Evolutionary conservation across 2,329 filamentous ascomycete genomes (phyloP).

Genomic region (Chalara sp.): DNA sequence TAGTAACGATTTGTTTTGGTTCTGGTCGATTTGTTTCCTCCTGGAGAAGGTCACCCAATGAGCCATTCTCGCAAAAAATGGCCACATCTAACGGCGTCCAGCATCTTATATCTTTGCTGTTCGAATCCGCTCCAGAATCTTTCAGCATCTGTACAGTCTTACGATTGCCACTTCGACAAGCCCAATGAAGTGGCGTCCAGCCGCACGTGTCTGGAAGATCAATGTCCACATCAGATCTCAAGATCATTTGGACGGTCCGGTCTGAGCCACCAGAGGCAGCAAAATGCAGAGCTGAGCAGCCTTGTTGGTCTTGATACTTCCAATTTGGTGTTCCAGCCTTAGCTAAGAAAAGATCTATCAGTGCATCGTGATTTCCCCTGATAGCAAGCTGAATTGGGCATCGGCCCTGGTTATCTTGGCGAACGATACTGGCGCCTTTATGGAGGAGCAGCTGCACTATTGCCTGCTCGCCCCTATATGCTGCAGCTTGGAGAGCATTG

Average conservation of each 20-base stretch:
- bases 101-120: constrained; percentile 2
- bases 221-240: constrained; percentile 3
- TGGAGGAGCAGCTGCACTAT: constrained; percentile 9
- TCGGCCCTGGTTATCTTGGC: constrained; percentile 7
- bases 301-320: constrained; percentile 7
- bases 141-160: constrained; percentile 4
- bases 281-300: constrained; percentile 6
- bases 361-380: constrained; percentile 1
- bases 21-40: not conserved
- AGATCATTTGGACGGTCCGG: constrained; percentile 1
- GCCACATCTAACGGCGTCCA: constrained; percentile 6
- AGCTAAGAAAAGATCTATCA: constrained; percentile 3
- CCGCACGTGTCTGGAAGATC: constrained; percentile 6
- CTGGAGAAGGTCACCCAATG: constrained; percentile 1
- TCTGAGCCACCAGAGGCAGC: constrained; percentile 6
- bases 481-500: constrained; percentile 9
- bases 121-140: constrained; percentile 4
- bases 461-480: constrained; percentile 1
- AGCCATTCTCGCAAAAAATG: constrained; percentile 2
- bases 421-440: constrained; percentile 5
- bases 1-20: not conserved
- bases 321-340: constrained; percentile 2
- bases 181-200: constrained; percentile 10
- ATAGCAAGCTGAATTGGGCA: constrained; percentile 5
- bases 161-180: constrained; percentile 6